phyloP scores from a whole-genome alignment of 257 asterid genomes.

The Solanum stenotomum region DNA sequence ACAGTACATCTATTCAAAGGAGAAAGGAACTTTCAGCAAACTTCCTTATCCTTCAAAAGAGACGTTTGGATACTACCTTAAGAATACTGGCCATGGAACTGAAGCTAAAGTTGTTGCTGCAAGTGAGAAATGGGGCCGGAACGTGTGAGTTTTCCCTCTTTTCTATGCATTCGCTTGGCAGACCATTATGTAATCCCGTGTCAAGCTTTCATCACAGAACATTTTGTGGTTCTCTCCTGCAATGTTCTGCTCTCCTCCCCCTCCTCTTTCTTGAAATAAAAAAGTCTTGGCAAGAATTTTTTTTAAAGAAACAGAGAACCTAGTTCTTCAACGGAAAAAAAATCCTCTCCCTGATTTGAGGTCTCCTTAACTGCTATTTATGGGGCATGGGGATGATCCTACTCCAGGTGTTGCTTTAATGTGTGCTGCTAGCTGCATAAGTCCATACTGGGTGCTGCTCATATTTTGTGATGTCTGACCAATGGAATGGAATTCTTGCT shows the following conservation, averaged over 20 bases:
- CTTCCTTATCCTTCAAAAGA: conserved; percentile 94
- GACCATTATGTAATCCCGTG: background rate
- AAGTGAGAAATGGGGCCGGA: conserved; percentile 94
- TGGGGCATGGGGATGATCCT: background rate
- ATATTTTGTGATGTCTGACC: background rate
- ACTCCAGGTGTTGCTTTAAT: background rate
- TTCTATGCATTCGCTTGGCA: conserved; percentile 3
- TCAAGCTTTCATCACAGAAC: background rate
- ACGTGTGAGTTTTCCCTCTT: conserved; percentile 55
- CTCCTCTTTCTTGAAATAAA: background rate
- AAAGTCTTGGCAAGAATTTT: background rate
- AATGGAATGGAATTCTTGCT: background rate
- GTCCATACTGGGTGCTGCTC: background rate
- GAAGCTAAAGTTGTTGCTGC: conserved; percentile 78
- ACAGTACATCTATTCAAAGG: conserved; percentile 66
- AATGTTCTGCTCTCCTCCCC: background rate
- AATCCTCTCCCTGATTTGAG: background rate
- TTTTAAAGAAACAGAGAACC: background rate
- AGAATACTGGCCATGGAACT: conserved; percentile 87
- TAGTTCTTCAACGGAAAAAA: background rate
- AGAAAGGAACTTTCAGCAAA: conserved; percentile 60
- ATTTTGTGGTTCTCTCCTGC: background rate
- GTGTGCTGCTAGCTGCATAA: background rate
- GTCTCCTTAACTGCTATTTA: background rate
- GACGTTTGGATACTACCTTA: conserved; percentile 77